These are phyloP conservation scores for Antrodiella citrinella DNA, from an alignment of 768 basidiomycete genomes.

Conservation along the genomic window DNA sequence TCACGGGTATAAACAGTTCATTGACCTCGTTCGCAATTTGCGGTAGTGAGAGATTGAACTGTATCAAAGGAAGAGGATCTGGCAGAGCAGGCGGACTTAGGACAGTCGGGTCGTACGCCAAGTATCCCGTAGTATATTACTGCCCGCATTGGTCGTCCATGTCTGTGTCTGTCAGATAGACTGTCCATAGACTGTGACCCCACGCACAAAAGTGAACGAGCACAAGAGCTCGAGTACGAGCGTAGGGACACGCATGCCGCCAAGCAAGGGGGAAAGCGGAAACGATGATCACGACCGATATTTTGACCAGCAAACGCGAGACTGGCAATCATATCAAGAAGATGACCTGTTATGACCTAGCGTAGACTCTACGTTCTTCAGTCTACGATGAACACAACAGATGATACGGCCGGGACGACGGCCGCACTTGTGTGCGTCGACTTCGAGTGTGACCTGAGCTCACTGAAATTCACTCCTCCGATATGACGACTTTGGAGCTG, in stretches of 20 bases:
- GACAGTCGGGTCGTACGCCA: slow-evolving; percentile 25
- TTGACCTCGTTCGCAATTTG: slow-evolving; percentile 18
- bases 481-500: too few species aligned
- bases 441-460: too few species aligned
- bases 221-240: slow-evolving; percentile 1
- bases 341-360: too few species aligned
- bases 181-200: slow-evolving; percentile 21
- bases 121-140: slow-evolving; percentile 23
- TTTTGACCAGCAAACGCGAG: too few species aligned
- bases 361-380: too few species aligned
- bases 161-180: slow-evolving; percentile 12
- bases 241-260: neutral
- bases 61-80: slow-evolving; percentile 12
- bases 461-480: too few species aligned
- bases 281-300: too few species aligned
- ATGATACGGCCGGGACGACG: too few species aligned
- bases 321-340: too few species aligned
- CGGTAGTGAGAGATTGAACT: slow-evolving; percentile 18
- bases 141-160: slow-evolving; percentile 15
- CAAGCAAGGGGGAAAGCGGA: neutral
- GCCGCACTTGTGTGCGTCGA: too few species aligned
- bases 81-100: slow-evolving; percentile 21
- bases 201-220: slow-evolving; percentile 1
- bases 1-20: slow-evolving; percentile 32
- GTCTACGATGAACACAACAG: too few species aligned